Base-by-base conservation (phyloP, 345 rosid genomes). In the Euphorbia peplus region DNA sequence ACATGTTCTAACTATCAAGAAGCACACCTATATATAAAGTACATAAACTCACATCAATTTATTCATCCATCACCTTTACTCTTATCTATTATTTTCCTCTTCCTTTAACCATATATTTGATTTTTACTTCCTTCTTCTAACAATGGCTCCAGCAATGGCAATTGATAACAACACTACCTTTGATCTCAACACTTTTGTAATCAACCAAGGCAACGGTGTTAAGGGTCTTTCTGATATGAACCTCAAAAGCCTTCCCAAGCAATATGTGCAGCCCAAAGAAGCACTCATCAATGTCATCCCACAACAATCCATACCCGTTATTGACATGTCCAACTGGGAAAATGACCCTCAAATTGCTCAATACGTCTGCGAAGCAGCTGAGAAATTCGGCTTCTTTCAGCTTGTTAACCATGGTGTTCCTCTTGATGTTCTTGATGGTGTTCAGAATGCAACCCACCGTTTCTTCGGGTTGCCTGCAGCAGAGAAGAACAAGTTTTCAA, bases 161-260 rank as follows among this genome's bases (percentile, higher is more conserved):
- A 53, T 54, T 4, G 18, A 32, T 13, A 8, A 48, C 47, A 60
- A 21, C 30, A 55, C 32, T 4, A 37, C 70, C 2, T 58, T 64
- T 18, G 48, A 73, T 35, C 14, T 73, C 8, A 66, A 39, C 26
- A 68, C 67, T 32, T 73, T 67, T 51, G 72, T 73, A 15, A 32
- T 73, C 0, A 60, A 73, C 55, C 32, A 73, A 73, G 72, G 68
- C 2, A 67, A 73, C 28, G 77, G 77, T 18, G 68, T 73, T 0
- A 73, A 73, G 71, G 77, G 77, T 67, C 71, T 73, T 14, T 60
- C 77, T 9, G 77, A 73, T 3, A 37, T 61, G 53, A 67, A 67
- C 32, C 68, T 73, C 9, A 44, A 67, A 53, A 44, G n/a, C 29
- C 77, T 73, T 25, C 76, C 77, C 16, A 16, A n/a, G 3, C 58